A percentile compares a stretch with the other conserved stretches of the same genome.
Evolutionary conservation across 208 protist genomes (phyloP).

Genomic region (Acanthamoeba castellanii): DNA sequence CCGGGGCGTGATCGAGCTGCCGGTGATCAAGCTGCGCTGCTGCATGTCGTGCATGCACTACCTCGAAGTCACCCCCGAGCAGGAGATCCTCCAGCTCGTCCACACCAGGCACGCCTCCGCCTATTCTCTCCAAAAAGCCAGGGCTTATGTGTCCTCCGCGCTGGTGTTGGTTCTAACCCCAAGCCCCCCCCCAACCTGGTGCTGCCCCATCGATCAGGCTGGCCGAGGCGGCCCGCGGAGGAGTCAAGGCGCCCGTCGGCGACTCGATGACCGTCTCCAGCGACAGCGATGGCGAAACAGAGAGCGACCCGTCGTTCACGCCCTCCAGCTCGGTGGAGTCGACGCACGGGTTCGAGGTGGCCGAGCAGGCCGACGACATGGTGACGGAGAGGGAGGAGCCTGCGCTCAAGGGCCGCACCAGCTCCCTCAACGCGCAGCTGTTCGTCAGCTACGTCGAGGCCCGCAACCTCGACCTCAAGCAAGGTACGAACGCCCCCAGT

Average conservation of each 20-base stretch:
- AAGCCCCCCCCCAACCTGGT: too few relatives aligned
- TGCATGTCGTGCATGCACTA: slow-evolving; percentile 40
- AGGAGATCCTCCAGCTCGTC: slow-evolving; percentile 43
- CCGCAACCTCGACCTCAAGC: slow-evolving; percentile 7
- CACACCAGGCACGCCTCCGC: not conserved
- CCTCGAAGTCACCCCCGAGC: slow-evolving; percentile 18
- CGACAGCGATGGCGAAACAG: slow-evolving; percentile 47
- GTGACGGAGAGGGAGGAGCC: not conserved
- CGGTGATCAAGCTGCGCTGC: slow-evolving; percentile 34
- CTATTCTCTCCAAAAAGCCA: not conserved
- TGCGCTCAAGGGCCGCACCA: not conserved
- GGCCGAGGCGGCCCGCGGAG: not conserved
- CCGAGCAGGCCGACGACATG: slow-evolving; percentile 20
- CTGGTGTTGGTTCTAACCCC: too few relatives aligned
- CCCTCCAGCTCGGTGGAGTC: slow-evolving; percentile 24
- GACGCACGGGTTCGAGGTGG: not conserved
- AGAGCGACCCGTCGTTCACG: not conserved
- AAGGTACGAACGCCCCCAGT: not conserved
- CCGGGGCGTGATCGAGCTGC: not conserved
- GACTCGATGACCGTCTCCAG: slow-evolving; percentile 32
- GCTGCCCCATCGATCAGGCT: not conserved
- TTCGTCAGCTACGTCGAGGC: slow-evolving; percentile 27
- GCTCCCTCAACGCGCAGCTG: slow-evolving; percentile 41
- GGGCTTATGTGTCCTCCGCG: too few relatives aligned
- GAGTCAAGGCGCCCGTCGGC: not conserved